Evolutionary conservation across 2,329 filamentous ascomycete genomes (phyloP).

Genomic region (Fusarium phyllophilum): DNA sequence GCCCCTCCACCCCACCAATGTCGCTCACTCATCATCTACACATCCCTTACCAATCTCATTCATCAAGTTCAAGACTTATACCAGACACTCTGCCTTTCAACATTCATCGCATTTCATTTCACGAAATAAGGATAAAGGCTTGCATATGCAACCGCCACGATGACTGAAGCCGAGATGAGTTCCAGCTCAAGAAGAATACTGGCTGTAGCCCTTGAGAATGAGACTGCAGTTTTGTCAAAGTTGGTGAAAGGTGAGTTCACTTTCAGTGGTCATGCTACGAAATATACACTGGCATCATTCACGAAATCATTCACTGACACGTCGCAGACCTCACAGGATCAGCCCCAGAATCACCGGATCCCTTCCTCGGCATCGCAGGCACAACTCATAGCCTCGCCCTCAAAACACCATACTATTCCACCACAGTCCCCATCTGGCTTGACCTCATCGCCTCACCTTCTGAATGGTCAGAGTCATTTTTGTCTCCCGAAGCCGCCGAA

Average conservation of each 20-base stretch:
- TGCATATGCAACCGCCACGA: background rate
- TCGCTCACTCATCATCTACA: conserved; percentile 35
- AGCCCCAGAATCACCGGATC: conserved; percentile 48
- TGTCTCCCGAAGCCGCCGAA: conserved; percentile 69
- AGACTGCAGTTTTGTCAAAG: conserved; percentile 57
- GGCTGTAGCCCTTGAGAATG: conserved; percentile 62
- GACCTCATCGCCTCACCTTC: conserved; percentile 64
- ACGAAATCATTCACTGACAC: conserved; percentile 3
- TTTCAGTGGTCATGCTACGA: background rate
- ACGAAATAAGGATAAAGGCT: too few species aligned
- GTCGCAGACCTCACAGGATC: conserved; percentile 63
- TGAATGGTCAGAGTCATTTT: conserved; percentile 69
- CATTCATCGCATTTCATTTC: background rate
- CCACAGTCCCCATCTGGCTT: conserved; percentile 73
- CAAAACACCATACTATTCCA: conserved; percentile 69
- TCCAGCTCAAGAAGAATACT: conserved; percentile 60
- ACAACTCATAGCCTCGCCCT: conserved; percentile 66
- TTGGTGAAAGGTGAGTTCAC: conserved; percentile 62
- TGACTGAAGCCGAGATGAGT: conserved; percentile 35
- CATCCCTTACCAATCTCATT: conserved; percentile 29
- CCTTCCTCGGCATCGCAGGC: conserved; percentile 62
- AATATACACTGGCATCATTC: background rate
- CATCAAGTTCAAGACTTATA: conserved; percentile 7
- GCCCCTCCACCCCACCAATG: conserved; percentile 3
- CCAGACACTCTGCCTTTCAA: background rate